These are phyloP conservation scores for Saccharomycopsis capsularis DNA, from an alignment of 805 yeast genomes.

Conservation along the genomic window DNA sequence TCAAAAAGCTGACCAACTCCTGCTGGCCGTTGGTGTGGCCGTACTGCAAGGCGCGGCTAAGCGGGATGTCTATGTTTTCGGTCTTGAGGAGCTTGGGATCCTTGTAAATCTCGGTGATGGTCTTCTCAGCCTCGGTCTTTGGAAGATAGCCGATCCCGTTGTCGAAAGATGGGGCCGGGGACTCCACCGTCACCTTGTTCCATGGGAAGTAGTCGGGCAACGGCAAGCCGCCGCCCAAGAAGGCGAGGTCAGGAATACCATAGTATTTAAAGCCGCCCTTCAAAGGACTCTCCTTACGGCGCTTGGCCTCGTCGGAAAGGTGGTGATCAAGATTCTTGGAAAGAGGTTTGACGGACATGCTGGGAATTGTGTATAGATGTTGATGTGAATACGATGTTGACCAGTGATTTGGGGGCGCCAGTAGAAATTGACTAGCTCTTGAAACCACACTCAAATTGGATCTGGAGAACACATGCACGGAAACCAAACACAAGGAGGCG, in stretches of 20 bases:
- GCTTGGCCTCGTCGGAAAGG: constrained; percentile 69
- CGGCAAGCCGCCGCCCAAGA: constrained; percentile 95
- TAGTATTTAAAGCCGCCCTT: constrained; percentile 79
- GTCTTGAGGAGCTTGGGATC: constrained; percentile 40
- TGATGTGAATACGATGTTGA: no score
- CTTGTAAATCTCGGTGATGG: constrained; percentile 33
- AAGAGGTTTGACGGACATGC: background rate
- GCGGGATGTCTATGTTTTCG: constrained; percentile 55
- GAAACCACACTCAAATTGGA: no score
- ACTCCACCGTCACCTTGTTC: constrained; percentile 60
- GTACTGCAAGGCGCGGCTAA: constrained; percentile 85
- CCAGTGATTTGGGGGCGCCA: no score
- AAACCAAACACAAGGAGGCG: no score
- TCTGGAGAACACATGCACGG: no score
- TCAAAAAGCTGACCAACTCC: constrained; percentile 59
- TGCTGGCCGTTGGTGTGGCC: constrained; percentile 80
- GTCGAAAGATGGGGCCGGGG: constrained; percentile 75
- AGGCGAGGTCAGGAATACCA: constrained; percentile 67
- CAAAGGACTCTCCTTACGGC: constrained; percentile 72
- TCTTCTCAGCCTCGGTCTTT: constrained; percentile 30
- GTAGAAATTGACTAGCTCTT: no score
- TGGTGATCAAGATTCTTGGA: constrained; percentile 70
- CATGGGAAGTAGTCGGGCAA: constrained; percentile 88
- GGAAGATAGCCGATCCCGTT: constrained; percentile 69
- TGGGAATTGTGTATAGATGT: background rate